Percentiles rank a stretch among this genome's conserved stretches.
These are phyloP conservation scores for Pterocarpus santalinus DNA, from an alignment of 306 rosid species.

Conservation along the genomic window DNA sequence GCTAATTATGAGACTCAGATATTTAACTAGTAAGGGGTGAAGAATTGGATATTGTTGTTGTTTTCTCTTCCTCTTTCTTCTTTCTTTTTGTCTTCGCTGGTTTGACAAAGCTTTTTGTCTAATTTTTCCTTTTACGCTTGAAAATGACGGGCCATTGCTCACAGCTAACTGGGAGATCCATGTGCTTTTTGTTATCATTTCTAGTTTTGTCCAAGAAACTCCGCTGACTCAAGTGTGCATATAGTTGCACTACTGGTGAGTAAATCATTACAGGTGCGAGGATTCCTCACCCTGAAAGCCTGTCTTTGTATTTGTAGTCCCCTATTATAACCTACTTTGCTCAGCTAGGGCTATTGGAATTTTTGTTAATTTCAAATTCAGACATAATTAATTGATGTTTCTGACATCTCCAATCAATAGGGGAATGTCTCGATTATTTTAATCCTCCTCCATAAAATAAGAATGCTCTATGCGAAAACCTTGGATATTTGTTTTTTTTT, in stretches of 20 bases:
- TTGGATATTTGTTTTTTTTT: not conserved
- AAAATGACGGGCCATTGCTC: conserved; percentile 52
- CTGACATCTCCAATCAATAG: conserved; percentile 46
- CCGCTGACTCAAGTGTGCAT: conserved; percentile 43
- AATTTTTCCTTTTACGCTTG: conserved; percentile 40
- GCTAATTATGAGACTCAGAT: not conserved
- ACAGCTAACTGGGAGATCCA: conserved; percentile 53
- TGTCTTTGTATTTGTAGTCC: conserved; percentile 40
- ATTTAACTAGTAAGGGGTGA: conserved; percentile 8
- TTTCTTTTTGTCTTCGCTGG: conserved; percentile 1
- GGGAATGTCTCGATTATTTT: conserved; percentile 54
- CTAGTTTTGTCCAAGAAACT: conserved; percentile 52
- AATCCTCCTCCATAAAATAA: conserved; percentile 18
- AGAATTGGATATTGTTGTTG: not conserved
- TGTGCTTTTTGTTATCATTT: conserved; percentile 44
- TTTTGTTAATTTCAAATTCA: conserved; percentile 33
- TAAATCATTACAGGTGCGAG: conserved; percentile 42
- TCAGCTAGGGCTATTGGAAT: conserved; percentile 53
- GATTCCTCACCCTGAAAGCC: conserved; percentile 41
- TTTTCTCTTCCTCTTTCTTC: not conserved
- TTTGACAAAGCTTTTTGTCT: not conserved
- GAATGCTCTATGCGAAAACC: not conserved
- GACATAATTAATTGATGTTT: conserved; percentile 20
- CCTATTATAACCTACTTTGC: conserved; percentile 38
- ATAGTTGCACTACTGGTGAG: conserved; percentile 45